phyloP scores from a whole-genome alignment of 108 stramenopile genomes.

The Thalassiosira profunda region DNA sequence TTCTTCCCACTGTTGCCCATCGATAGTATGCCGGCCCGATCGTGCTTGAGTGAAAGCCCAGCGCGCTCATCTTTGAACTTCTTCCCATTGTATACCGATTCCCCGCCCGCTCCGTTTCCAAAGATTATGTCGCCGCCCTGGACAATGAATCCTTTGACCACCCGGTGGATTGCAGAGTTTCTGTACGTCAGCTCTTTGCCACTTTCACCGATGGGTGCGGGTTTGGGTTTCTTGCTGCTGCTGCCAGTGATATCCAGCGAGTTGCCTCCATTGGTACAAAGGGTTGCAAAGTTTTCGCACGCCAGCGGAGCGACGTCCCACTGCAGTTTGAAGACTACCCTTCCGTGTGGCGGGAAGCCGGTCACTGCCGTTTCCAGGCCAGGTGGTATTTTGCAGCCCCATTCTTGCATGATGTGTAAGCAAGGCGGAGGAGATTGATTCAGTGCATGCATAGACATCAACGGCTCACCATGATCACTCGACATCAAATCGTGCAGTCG shows the following conservation, averaged over 20 bases:
- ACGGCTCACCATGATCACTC: slow-evolving; percentile 78
- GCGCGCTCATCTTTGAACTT: slow-evolving; percentile 95
- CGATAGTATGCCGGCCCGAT: slow-evolving; percentile 79
- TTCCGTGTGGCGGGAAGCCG: slow-evolving; percentile 32
- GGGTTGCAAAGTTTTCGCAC: slow-evolving; percentile 89
- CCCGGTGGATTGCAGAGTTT: slow-evolving; percentile 77
- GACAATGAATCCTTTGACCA: slow-evolving; percentile 82
- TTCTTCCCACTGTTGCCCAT: slow-evolving; percentile 98
- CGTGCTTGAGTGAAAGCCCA: slow-evolving; percentile 85
- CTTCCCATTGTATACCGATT: slow-evolving; percentile 88
- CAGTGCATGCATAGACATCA: no score
- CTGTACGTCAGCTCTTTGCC: slow-evolving; percentile 88
- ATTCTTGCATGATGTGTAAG: no score
- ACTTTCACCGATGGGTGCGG: slow-evolving; percentile 72
- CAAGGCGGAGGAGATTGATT: no score
- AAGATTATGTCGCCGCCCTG: slow-evolving; percentile 98
- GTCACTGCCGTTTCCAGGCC: slow-evolving; percentile 9
- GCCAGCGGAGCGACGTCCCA: slow-evolving; percentile 89
- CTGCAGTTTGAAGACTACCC: slow-evolving; percentile 72
- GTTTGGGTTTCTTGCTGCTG: slow-evolving; percentile 45
- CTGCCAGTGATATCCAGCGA: slow-evolving; percentile 15
- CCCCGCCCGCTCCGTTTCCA: slow-evolving; percentile 97
- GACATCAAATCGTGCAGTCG: slow-evolving; percentile 64
- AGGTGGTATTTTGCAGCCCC: slow-evolving; percentile 31
- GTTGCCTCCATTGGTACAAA: slow-evolving; percentile 73